phyloP scores from a whole-genome alignment of 768 basidiomycete species.

The Phylloporus rhodoxanthus region DNA sequence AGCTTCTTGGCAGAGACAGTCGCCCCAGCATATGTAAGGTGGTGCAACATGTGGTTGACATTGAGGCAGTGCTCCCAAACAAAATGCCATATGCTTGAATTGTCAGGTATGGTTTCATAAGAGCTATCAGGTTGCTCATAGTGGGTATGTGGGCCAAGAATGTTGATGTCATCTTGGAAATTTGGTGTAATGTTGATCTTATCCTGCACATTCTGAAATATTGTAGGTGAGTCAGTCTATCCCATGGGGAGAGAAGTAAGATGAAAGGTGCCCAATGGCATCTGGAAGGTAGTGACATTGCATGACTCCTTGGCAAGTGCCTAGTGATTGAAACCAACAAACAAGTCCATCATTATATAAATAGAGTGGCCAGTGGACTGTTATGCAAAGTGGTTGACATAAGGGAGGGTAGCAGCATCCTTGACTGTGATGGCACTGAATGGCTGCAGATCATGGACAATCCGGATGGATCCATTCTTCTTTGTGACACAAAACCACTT shows the following conservation, averaged over 20 bases:
- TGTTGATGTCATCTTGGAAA: constrained; percentile 39
- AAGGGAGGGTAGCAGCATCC: constrained; percentile 8
- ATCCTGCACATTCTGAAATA: constrained; percentile 36
- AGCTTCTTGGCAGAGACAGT: constrained; percentile 37
- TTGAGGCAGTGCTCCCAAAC: constrained; percentile 30
- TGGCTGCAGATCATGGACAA: constrained; percentile 24
- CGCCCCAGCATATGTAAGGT: constrained; percentile 29
- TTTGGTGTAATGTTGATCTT: constrained; percentile 33
- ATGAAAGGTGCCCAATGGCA: constrained; percentile 31
- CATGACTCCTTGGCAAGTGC: constrained; percentile 10
- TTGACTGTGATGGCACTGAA: constrained; percentile 14
- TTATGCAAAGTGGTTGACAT: constrained; percentile 12
- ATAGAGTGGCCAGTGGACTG: constrained; percentile 7
- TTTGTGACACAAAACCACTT: constrained; percentile 37
- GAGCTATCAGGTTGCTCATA: constrained; percentile 23
- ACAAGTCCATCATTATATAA: constrained; percentile 4
- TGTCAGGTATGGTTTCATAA: constrained; percentile 9
- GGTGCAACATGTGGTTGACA: constrained; percentile 15
- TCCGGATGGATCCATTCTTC: constrained; percentile 18
- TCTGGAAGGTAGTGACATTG: constrained; percentile 42
- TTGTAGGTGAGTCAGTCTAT: constrained; percentile 36
- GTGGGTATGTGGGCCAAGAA: constrained; percentile 31
- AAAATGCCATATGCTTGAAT: constrained; percentile 9
- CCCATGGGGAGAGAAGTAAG: constrained; percentile 37
- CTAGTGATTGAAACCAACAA: neutral